phyloP scores from a whole-genome alignment of 2,329 filamentous ascomycete genomes.

The Triangularia setosa region DNA sequence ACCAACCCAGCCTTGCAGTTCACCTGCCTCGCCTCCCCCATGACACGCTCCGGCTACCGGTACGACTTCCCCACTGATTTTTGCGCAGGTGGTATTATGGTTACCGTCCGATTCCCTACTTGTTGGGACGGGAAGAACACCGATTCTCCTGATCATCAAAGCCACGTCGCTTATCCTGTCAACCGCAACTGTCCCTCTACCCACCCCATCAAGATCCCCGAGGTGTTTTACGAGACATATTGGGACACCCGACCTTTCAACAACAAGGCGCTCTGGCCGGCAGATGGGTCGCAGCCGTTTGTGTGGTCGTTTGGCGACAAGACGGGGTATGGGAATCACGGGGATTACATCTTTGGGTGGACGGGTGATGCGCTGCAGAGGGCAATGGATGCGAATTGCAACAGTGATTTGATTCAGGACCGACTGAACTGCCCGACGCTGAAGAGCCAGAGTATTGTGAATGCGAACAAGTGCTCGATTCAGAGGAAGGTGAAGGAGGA shows the following conservation, averaged over 20 bases:
- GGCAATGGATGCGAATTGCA: conserved; percentile 6
- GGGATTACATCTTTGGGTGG: conserved; percentile 31
- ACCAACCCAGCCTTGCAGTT: conserved; percentile 41
- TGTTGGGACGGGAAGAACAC: conserved; percentile 50
- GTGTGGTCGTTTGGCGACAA: conserved; percentile 26
- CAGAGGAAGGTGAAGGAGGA: conserved; percentile 27
- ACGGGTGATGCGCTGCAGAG: conserved; percentile 2
- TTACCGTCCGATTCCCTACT: conserved; percentile 41
- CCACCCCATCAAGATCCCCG: conserved; percentile 28
- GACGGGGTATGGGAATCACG: conserved; percentile 28
- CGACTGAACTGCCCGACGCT: conserved; percentile 1
- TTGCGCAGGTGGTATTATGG: conserved; percentile 35
- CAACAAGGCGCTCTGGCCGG: conserved; percentile 29
- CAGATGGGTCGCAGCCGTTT: conserved; percentile 30
- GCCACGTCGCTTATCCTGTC: conserved; percentile 29
- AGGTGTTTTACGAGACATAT: conserved; percentile 40
- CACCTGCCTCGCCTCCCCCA: conserved; percentile 37
- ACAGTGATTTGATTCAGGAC: conserved; percentile 6
- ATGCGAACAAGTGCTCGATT: conserved; percentile 2
- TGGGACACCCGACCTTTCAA: conserved; percentile 38
- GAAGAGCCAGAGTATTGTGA: conserved; percentile 1
- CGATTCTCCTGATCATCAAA: conserved; percentile 24
- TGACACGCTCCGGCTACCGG: conserved; percentile 36
- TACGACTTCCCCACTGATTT: conserved; percentile 34
- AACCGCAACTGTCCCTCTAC: conserved; percentile 20